Conservation (phyloP, 2,329 filamentous ascomycete species). For the Mycosphaerella arachidis region DNA sequence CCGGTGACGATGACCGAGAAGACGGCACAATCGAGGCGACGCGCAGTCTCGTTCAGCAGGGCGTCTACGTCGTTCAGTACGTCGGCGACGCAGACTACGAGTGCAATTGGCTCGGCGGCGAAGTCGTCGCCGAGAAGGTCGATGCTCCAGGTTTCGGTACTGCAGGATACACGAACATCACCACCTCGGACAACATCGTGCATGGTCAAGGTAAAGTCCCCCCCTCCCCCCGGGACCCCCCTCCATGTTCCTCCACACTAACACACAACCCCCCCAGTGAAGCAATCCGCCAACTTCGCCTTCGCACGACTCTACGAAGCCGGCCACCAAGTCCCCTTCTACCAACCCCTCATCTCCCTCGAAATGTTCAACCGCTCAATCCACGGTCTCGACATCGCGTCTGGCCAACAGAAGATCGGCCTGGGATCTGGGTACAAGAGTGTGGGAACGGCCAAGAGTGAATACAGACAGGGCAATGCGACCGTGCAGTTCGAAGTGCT, state of each 20-base stretch:
- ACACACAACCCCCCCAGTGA: constrained; percentile 50
- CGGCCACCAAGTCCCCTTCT: constrained; percentile 51
- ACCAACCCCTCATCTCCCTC: constrained; percentile 45
- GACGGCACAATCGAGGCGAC: constrained; percentile 41
- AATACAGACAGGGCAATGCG: constrained; percentile 39
- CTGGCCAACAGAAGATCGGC: constrained; percentile 35
- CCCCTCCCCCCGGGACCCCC: constrained; percentile 47
- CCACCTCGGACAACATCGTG: constrained; percentile 41
- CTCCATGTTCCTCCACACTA: constrained; percentile 43
- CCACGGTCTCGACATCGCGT: constrained; percentile 46
- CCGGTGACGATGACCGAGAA: constrained; percentile 49
- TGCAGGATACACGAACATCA: constrained; percentile 48
- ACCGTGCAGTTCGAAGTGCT: constrained; percentile 45
- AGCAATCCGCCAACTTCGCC: constrained; percentile 48
- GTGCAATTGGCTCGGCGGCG: constrained; percentile 43
- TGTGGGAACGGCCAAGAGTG: constrained; percentile 25
- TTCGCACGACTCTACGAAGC: constrained; percentile 49
- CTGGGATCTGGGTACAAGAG: constrained; percentile 18
- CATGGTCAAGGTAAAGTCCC: constrained; percentile 49
- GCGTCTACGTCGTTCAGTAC: constrained; percentile 41
- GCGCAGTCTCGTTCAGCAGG: constrained; percentile 36
- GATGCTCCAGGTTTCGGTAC: constrained; percentile 38
- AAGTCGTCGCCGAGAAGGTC: constrained; percentile 39
- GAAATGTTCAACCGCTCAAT: constrained; percentile 49
- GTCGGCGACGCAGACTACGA: constrained; percentile 49